Base-by-base conservation (phyloP, 306 rosid species). In the Vigna reflexopilosa region DNA sequence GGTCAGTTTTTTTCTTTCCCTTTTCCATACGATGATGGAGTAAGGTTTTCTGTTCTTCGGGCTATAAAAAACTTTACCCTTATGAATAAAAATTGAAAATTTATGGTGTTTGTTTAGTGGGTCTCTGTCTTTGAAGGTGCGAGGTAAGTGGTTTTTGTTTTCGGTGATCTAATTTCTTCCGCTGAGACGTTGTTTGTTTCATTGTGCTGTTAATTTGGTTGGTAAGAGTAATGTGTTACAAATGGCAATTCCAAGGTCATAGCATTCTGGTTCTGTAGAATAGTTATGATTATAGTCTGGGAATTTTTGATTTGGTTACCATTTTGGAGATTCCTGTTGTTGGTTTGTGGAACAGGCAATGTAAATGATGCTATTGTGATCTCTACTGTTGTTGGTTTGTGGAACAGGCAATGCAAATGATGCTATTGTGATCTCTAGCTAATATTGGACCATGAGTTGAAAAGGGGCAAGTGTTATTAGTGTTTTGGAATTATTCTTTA, bases 1-100 rank as follows among this genome's bases (percentile, higher is more conserved):
- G 83, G 83, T 80, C 5, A 51, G 73, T 54, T 55, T 51, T 30
- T 34, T 50, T 19, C 11, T 30, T 49, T 52, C 47, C 68, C 44
- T 16, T 62, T 62, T 34, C 14, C 68, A 0, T 32, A 16, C 3
- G 47, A 34, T 22, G 68, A 15, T 15, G 12, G 66, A 28, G 3
- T 28, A 2, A 38, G 19, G 30, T 13, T 62, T 72, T 12, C 28
- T 57, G 4, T 26, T 7, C 7, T 32, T 3, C 20, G 0, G 3
- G 2, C 30, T 10, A 40, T 47, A 15, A 26, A 64, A 42, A 2
- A 12, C 54, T 24, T 52, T 72, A 9, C 9, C 36, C 22, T 8
- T 64, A n/a, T 28, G 6, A 52, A 45, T 45, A 6, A 19, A 36
- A 42, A 32, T 67, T 73, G 70, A 32, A 65, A 40, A 30, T 40